A percentile compares a stretch with the other conserved stretches of the same genome.
These are phyloP conservation scores for Tritrichomonas musculus DNA, from an alignment of 208 protist species.

Conservation along the genomic window DNA sequence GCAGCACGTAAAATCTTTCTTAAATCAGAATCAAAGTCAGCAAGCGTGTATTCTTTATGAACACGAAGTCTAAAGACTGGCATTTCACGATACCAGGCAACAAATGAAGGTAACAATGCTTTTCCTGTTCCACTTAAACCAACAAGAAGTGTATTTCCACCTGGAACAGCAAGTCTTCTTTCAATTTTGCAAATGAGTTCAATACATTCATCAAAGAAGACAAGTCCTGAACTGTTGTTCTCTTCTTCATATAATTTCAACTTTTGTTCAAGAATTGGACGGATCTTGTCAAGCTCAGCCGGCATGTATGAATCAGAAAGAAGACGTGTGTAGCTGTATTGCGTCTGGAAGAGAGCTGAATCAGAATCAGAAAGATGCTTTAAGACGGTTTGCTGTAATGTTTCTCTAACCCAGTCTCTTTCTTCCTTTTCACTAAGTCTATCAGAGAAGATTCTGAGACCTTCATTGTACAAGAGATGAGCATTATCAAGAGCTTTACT, in stretches of 20 bases:
- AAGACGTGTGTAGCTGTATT: not conserved
- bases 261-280: not conserved
- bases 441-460: conserved; percentile 86
- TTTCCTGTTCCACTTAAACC: conserved; percentile 92
- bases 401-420: conserved; percentile 76
- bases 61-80: conserved; percentile 82
- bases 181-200: conserved; percentile 96
- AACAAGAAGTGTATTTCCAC: conserved; percentile 85
- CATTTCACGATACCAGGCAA: conserved; percentile 91
- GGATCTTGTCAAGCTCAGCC: not conserved
- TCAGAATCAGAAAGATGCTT: not conserved
- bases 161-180: conserved; percentile 89
- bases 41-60: conserved; percentile 81
- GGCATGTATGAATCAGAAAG: not conserved
- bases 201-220: conserved; percentile 65
- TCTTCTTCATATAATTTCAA: conserved; percentile 24
- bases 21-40: conserved; percentile 95
- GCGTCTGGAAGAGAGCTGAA: not conserved
- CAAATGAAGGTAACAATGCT: conserved; percentile 88
- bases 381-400: conserved; percentile 38
- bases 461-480: conserved; percentile 88
- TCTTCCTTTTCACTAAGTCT: conserved; percentile 79
- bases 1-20: conserved; percentile 70
- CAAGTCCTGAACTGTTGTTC: not conserved
- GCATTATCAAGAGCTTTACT: conserved; percentile 57